phyloP scores from a whole-genome alignment of 2,329 filamentous ascomycete species.

The Fusarium secorum region DNA sequence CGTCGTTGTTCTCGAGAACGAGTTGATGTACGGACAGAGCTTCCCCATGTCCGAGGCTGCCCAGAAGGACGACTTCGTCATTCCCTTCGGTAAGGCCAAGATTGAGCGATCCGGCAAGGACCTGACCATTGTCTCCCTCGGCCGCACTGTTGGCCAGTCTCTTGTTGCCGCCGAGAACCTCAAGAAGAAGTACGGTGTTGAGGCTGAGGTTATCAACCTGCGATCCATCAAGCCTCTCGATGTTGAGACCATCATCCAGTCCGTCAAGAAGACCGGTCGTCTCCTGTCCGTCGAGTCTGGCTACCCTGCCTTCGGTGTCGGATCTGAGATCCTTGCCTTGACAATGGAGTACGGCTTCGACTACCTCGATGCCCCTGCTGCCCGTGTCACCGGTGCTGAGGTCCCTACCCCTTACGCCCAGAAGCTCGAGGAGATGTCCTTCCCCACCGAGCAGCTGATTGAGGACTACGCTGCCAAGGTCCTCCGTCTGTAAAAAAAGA shows the following conservation, averaged over 20 bases:
- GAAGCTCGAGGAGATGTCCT: slow-evolving; percentile 92
- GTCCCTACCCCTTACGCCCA: slow-evolving; percentile 95
- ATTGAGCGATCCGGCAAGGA: slow-evolving; percentile 96
- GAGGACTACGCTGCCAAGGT: slow-evolving; percentile 89
- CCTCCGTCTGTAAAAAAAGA: slow-evolving; percentile 70
- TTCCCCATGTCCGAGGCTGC: slow-evolving; percentile 99
- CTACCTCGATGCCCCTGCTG: slow-evolving; percentile 92
- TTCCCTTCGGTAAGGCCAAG: slow-evolving; percentile 99
- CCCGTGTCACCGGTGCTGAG: slow-evolving; percentile 94
- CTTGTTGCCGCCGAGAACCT: slow-evolving; percentile 87
- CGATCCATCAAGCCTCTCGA: slow-evolving; percentile 97
- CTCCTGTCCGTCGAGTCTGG: slow-evolving; percentile 93
- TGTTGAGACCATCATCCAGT: slow-evolving; percentile 93
- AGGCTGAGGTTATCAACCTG: slow-evolving; percentile 97
- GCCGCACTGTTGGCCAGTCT: slow-evolving; percentile 93
- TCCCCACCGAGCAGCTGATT: slow-evolving; percentile 90
- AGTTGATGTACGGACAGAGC: slow-evolving; percentile 87
- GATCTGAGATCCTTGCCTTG: slow-evolving; percentile 90
- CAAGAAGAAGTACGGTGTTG: slow-evolving; percentile 95
- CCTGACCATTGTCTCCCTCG: slow-evolving; percentile 92
- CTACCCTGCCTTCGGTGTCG: slow-evolving; percentile 94
- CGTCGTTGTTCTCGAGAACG: slow-evolving; percentile 89
- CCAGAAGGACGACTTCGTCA: slow-evolving; percentile 94
- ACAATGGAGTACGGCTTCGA: slow-evolving; percentile 99
- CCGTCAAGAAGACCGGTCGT: slow-evolving; percentile 97